Evolutionary conservation across 192 early-diverging fungal species (phyloP).

Genomic region (Umbelopsis sp.): DNA sequence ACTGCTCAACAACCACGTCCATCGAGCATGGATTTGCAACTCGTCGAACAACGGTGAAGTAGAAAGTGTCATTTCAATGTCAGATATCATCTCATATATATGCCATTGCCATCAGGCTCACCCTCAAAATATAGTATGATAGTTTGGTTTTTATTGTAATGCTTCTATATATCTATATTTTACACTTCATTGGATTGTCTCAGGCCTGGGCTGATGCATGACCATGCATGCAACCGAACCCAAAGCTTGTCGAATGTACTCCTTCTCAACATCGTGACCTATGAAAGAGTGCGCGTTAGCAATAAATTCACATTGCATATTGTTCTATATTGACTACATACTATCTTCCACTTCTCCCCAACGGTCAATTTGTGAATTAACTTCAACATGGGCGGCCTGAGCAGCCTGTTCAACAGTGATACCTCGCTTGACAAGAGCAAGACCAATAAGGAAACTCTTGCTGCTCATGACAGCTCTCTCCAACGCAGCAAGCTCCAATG

Average conservation of each 20-base stretch:
- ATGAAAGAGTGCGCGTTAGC: neutral
- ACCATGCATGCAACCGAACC: constrained; percentile 68
- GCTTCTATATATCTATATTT: constrained; percentile 1
- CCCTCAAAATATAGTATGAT: constrained; percentile 4
- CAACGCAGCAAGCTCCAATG: constrained; percentile 84
- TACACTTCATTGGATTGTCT: neutral
- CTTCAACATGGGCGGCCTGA: constrained; percentile 81
- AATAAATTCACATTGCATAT: neutral
- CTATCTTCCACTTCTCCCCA: constrained; percentile 94
- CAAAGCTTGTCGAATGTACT: constrained; percentile 75
- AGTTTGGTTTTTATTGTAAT: neutral
- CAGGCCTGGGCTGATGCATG: constrained; percentile 27
- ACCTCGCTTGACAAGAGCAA: constrained; percentile 81
- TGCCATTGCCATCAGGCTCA: neutral
- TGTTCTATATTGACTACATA: constrained; percentile 35
- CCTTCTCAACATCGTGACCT: constrained; percentile 77
- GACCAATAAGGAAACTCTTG: constrained; percentile 90
- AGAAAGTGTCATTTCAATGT: constrained; percentile 57
- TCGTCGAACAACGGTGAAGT: constrained; percentile 31
- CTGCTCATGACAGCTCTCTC: constrained; percentile 83
- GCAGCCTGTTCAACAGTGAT: constrained; percentile 78
- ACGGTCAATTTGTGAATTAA: constrained; percentile 80
- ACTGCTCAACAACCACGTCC: constrained; percentile 49
- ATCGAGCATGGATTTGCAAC: constrained; percentile 63
- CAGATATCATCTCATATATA: constrained; percentile 53